Conservation (phyloP, 2,329 filamentous ascomycete species). For the Blastomyces gilchristii region DNA sequence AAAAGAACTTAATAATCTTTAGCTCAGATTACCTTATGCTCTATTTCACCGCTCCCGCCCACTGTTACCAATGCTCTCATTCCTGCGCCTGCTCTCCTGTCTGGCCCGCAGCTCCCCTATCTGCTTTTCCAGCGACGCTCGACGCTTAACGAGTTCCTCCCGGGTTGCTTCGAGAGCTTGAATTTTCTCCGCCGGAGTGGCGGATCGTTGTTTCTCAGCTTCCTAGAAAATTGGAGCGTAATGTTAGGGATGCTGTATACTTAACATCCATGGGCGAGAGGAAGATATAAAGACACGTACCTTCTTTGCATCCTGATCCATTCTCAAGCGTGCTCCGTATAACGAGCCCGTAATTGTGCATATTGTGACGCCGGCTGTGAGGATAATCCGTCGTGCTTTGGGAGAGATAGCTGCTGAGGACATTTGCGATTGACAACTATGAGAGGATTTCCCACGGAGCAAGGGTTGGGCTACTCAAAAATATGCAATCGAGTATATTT, state of each 20-base stretch:
- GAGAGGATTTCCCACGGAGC: background rate
- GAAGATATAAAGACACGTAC: conserved; percentile 6
- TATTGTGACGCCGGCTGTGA: conserved; percentile 46
- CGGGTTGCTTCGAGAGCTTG: conserved; percentile 43
- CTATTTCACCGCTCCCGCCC: conserved; percentile 5
- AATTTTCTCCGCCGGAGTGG: conserved; percentile 46
- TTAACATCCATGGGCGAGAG: conserved; percentile 1
- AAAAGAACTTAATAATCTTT: background rate
- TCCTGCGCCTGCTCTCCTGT: conserved; percentile 25
- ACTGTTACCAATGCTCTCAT: background rate
- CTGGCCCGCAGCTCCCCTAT: conserved; percentile 42
- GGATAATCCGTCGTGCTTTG: conserved; percentile 40
- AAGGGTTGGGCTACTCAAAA: background rate
- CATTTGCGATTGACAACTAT: background rate
- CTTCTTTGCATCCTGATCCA: conserved; percentile 18
- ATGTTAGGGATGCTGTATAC: background rate
- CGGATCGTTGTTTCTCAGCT: conserved; percentile 39
- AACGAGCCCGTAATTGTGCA: conserved; percentile 49
- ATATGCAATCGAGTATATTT: conserved; percentile 3
- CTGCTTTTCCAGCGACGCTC: conserved; percentile 46
- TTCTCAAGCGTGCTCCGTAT: conserved; percentile 47
- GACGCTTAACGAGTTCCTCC: conserved; percentile 42
- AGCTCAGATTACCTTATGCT: background rate
- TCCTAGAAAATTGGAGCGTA: conserved; percentile 24
- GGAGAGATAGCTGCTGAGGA: conserved; percentile 18